Evolutionary conservation across 352 stramenopile species (phyloP).

Genomic region (Pythium apleroticum): DNA sequence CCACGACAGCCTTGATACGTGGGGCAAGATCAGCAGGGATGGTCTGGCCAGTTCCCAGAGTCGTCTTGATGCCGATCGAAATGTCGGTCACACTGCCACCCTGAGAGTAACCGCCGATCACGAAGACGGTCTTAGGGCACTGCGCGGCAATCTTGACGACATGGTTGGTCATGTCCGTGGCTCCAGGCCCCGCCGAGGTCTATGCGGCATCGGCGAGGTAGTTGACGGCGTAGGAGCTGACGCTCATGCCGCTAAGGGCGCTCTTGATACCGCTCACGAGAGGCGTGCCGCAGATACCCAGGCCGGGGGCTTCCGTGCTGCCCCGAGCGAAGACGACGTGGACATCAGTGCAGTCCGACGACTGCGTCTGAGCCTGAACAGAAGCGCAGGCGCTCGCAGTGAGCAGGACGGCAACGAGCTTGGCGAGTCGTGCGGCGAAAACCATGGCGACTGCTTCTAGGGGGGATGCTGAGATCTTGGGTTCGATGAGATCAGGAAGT

Average conservation of each 20-base stretch:
- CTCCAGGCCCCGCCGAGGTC: constrained; percentile 25
- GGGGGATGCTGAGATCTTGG: too few relatives aligned
- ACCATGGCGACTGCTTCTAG: too few relatives aligned
- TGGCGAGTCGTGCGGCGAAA: too few relatives aligned
- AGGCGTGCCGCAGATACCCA: constrained; percentile 27
- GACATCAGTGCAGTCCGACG: background rate
- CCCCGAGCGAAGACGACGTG: constrained; percentile 19
- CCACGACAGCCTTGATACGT: constrained; percentile 35
- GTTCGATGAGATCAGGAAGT: too few relatives aligned
- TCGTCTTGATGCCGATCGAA: constrained; percentile 31
- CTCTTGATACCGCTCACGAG: constrained; percentile 29
- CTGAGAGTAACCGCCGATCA: constrained; percentile 21
- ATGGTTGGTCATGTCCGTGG: constrained; percentile 38
- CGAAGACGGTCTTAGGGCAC: constrained; percentile 26
- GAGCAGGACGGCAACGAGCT: background rate
- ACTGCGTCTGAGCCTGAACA: background rate
- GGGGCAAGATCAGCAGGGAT: constrained; percentile 25
- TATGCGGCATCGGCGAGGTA: constrained; percentile 28
- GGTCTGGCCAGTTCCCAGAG: constrained; percentile 16
- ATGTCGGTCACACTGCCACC: constrained; percentile 28
- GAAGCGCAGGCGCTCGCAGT: background rate
- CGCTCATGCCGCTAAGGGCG: constrained; percentile 28
- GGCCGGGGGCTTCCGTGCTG: constrained; percentile 28
- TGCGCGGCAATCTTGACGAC: constrained; percentile 26
- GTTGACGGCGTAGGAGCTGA: constrained; percentile 32